These are phyloP conservation scores for Neurospora sp. DNA, from an alignment of 495 filamentous ascomycete genomes.

Conservation along the genomic window DNA sequence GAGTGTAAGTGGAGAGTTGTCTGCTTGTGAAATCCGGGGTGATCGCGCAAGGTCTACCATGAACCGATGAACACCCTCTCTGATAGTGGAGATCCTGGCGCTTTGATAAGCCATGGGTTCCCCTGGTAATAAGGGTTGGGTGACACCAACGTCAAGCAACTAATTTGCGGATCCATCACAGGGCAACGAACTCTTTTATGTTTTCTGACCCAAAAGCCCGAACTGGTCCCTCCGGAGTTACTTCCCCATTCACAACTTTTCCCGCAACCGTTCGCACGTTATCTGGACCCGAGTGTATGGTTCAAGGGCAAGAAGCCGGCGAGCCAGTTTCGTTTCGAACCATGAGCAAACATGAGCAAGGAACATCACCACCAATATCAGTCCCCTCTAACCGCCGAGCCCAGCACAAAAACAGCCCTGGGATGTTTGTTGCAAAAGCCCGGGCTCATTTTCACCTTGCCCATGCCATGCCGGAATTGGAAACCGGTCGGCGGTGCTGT, in stretches of 20 bases:
- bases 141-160: background rate
- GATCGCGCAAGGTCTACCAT: background rate
- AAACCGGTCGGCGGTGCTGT: background rate
- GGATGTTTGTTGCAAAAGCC: background rate
- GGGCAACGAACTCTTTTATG: background rate
- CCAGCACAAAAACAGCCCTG: background rate
- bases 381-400: background rate
- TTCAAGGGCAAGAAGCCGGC: background rate
- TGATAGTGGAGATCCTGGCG: background rate
- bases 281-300: background rate
- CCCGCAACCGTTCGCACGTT: background rate
- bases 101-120: background rate
- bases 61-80: background rate
- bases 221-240: background rate
- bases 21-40: background rate
- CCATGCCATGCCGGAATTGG: background rate
- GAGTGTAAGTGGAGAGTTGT: background rate
- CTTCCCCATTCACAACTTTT: background rate
- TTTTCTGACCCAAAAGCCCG: background rate
- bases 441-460: background rate
- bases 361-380: background rate
- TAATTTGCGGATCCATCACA: background rate
- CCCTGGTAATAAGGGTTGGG: background rate
- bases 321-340: background rate
- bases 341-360: background rate